These are phyloP conservation scores for Zoysia japonica DNA, from an alignment of 176 grass and related monocot genomes.

Conservation along the genomic window DNA sequence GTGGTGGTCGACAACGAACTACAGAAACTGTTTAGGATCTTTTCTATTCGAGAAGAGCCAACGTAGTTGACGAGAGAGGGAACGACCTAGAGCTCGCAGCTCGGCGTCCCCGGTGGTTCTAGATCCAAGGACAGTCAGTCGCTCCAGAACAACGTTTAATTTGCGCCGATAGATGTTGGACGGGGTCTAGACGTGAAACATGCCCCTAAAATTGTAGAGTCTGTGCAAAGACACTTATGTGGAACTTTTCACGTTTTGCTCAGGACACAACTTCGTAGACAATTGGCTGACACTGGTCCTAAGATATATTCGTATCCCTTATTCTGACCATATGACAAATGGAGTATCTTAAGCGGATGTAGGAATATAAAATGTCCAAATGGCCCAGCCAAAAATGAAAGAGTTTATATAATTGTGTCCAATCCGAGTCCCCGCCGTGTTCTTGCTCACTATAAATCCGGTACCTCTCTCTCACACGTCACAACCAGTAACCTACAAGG, in stretches of 20 bases:
- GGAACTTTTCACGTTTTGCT: neutral
- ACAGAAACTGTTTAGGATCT: neutral
- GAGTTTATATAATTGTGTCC: neutral
- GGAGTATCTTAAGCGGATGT: neutral
- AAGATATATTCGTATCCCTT: neutral
- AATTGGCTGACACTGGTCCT: neutral
- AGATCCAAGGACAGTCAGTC: neutral
- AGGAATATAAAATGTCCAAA: neutral
- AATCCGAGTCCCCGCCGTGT: neutral
- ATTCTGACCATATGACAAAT: neutral
- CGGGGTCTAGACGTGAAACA: too few species aligned
- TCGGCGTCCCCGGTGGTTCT: neutral
- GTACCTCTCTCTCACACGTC: neutral
- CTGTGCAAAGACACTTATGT: neutral
- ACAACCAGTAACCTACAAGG: neutral
- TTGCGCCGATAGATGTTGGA: neutral
- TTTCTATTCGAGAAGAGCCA: neutral
- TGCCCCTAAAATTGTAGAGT: neutral
- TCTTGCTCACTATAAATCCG: slow-evolving; percentile 26
- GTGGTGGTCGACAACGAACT: neutral
- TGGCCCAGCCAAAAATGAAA: neutral
- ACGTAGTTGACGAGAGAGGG: neutral
- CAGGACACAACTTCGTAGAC: neutral
- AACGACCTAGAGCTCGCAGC: neutral
- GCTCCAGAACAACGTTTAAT: neutral